Percentiles rank a stretch among this genome's conserved stretches.
Evolutionary conservation across 306 rosid genomes (phyloP).

Genomic region (Rosa lucieae): DNA sequence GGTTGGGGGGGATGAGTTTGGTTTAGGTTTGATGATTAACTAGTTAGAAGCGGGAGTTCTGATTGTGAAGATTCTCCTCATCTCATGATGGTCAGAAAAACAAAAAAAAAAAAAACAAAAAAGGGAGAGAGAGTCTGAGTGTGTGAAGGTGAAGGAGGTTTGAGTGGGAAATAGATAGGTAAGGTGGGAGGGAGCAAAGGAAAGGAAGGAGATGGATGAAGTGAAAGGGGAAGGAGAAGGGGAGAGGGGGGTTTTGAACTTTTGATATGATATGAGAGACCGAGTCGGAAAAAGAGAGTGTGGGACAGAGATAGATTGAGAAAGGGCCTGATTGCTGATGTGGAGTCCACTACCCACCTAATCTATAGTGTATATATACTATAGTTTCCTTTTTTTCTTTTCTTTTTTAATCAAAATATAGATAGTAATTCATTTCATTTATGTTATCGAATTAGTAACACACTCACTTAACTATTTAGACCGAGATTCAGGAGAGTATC

Average conservation of each 20-base stretch:
- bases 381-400: neutral
- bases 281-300: neutral
- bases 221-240: neutral
- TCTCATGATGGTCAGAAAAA: neutral
- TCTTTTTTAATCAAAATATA: too few relatives aligned
- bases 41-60: slow-evolving; percentile 2
- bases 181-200: neutral
- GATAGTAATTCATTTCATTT: too few relatives aligned
- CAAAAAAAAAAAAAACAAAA: too few relatives aligned
- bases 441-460: too few relatives aligned
- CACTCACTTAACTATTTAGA: too few relatives aligned
- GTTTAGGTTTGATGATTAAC: neutral
- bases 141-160: neutral
- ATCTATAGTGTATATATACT: neutral
- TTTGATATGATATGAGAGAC: neutral
- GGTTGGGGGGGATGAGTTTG: neutral
- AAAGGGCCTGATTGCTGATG: slow-evolving; percentile 17
- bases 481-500: too few relatives aligned
- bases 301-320: slow-evolving; percentile 3
- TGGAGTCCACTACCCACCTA: slow-evolving; percentile 10
- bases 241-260: slow-evolving; percentile 10
- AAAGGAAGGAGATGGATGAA: neutral
- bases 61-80: slow-evolving; percentile 13
- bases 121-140: neutral
- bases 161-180: neutral